Evolutionary conservation across 2,329 filamentous ascomycete genomes (phyloP), one percentile per base, ranked within the genome.

Genomic region (Hirsutella thompsonii): DNA sequence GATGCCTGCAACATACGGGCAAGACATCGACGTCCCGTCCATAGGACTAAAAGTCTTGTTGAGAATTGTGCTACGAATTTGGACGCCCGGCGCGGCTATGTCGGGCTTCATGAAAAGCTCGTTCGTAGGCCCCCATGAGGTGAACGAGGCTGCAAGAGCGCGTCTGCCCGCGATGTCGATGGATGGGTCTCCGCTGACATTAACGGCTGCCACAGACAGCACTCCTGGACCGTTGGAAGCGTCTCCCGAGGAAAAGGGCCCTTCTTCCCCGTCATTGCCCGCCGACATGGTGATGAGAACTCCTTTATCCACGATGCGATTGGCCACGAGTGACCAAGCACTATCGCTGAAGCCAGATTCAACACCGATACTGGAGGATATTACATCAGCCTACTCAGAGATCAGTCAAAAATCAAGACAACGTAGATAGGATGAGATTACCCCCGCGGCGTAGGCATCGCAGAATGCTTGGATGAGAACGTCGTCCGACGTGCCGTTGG

Each of bases 11-110:
- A 72, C 59, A 43, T 72, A 72, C 0, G 72, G 72, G 5, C 66
- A 66, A 1, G 72, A 66, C 72, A 77, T 76, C 1, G 69, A 74
- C 0, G 74, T 76, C 36, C 73, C 73, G 36, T 63, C 68, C 41
- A 69, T 56, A 6, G 68, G 56, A 13, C 61, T 62, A 45, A 71
- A 76, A 9, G 44, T 47, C 20, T 58, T 56, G 20, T 64, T 54
- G 2, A 64, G 60, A 36, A 64, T 66, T 2, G 70, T 74, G 35
- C 67, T 72, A 41, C 70, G 58, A 37, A 76, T 71, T 23, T 64
- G 56, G 38, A 62, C 64, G 11, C 71, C 70, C 2, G 70, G 69
- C 0, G 67, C 64, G 13, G 64, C 62, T 38, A 74, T 55, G 37
- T 74, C 65, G 4, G 70, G 69, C 47, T 71, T 72, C 40, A 72